Evolutionary conservation across 306 rosid genomes (phyloP).

Genomic region (Gastrolobium villosum): DNA sequence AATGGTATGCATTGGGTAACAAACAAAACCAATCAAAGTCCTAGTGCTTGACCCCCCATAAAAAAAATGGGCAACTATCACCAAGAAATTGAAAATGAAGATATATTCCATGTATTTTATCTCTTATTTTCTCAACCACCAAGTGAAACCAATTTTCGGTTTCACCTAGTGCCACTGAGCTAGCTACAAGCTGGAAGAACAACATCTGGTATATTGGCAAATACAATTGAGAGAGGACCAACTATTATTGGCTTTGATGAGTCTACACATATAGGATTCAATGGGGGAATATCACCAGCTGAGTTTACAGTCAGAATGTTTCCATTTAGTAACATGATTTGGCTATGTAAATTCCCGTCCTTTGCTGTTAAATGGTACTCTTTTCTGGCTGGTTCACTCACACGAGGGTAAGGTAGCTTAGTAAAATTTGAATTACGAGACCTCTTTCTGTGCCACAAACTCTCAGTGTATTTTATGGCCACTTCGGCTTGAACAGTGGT

Average conservation of each 20-base stretch:
- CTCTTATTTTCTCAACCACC: slow-evolving; percentile 44
- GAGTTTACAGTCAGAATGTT: slow-evolving; percentile 66
- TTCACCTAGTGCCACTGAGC: slow-evolving; percentile 36
- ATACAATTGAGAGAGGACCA: slow-evolving; percentile 82
- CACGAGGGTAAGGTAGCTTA: slow-evolving; percentile 38
- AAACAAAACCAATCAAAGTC: slow-evolving; percentile 10
- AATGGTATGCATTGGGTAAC: slow-evolving; percentile 21
- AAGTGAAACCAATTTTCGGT: slow-evolving; percentile 59
- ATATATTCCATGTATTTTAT: slow-evolving; percentile 42
- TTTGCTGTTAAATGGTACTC: slow-evolving; percentile 83
- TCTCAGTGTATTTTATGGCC: slow-evolving; percentile 44
- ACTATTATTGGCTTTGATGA: slow-evolving; percentile 70
- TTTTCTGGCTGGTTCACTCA: slow-evolving; percentile 58
- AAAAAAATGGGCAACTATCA: slow-evolving; percentile 10
- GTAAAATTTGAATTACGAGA: slow-evolving; percentile 27
- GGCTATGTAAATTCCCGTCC: slow-evolving; percentile 81
- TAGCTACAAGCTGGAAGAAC: slow-evolving; percentile 69
- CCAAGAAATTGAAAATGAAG: slow-evolving; percentile 18
- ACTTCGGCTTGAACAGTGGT: slow-evolving; percentile 56
- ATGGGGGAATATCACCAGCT: slow-evolving; percentile 75
- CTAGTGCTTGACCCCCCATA: slow-evolving; percentile 10
- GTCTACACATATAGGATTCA: slow-evolving; percentile 70
- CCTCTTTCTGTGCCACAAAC: slow-evolving; percentile 39
- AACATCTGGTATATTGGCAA: slow-evolving; percentile 80
- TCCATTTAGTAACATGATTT: slow-evolving; percentile 80